Conservation (phyloP, 164 flowering plant genomes). For the Vitis rotundifolia region DNA sequence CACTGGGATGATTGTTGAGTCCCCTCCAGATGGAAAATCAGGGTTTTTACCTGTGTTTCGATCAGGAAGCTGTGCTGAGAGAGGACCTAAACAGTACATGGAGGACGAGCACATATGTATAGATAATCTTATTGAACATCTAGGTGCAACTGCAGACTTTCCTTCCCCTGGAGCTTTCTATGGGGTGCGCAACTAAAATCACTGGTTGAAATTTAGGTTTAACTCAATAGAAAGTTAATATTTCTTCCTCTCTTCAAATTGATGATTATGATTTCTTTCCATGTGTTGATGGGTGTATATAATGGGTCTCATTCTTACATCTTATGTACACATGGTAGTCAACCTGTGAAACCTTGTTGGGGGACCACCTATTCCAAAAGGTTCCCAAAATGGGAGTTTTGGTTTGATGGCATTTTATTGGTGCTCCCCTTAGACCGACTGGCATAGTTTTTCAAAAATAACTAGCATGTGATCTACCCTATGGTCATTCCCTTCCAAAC, state of each 20-base stretch:
- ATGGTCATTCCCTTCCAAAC: too few species aligned
- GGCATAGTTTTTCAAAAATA: not conserved
- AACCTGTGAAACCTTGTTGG: not conserved
- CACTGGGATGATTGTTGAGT: slow-evolving; percentile 27
- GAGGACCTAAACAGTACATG: slow-evolving; percentile 83
- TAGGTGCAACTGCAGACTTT: slow-evolving; percentile 40
- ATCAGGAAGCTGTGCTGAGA: slow-evolving; percentile 91
- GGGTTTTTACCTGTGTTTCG: slow-evolving; percentile 63
- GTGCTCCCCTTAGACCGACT: not conserved
- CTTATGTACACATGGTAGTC: not conserved
- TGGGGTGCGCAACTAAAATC: slow-evolving; percentile 60
- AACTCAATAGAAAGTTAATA: not conserved
- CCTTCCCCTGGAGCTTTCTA: slow-evolving; percentile 89
- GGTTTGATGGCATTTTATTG: not conserved
- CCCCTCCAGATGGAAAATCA: slow-evolving; percentile 49
- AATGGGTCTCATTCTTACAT: not conserved
- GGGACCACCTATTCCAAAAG: not conserved
- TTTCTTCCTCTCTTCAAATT: not conserved
- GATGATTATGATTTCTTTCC: not conserved
- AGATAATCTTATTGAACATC: slow-evolving; percentile 67
- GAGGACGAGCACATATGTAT: slow-evolving; percentile 89
- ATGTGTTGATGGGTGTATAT: not conserved
- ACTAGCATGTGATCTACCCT: too few species aligned
- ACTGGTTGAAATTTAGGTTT: too few species aligned
- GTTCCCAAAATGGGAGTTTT: not conserved